These are phyloP conservation scores for Sutorius australiensis DNA, from an alignment of 768 basidiomycete genomes.

Conservation along the genomic window DNA sequence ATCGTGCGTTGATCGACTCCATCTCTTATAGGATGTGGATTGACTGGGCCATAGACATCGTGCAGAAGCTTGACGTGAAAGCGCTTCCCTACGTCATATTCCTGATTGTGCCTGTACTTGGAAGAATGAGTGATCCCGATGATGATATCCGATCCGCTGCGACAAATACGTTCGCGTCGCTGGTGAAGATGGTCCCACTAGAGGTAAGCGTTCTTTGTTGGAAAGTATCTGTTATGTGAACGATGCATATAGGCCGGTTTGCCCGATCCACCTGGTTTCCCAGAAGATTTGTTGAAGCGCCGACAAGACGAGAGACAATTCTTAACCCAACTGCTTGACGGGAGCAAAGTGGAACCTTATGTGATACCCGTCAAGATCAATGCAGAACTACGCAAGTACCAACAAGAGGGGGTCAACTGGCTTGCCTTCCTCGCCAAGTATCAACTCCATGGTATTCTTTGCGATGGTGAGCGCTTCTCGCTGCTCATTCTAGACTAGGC, in stretches of 20 bases:
- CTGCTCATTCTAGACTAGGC: conserved; percentile 13
- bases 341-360: conserved; percentile 91
- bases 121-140: conserved; percentile 94
- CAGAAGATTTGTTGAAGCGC: conserved; percentile 79
- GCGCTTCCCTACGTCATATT: conserved; percentile 96
- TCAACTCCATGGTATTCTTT: conserved; percentile 95
- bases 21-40: neutral
- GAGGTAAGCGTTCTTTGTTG: conserved; percentile 54
- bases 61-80: conserved; percentile 88
- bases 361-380: conserved; percentile 82
- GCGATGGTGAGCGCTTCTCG: conserved; percentile 66
- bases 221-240: neutral
- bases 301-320: conserved; percentile 88
- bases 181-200: conserved; percentile 97
- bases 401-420: conserved; percentile 99
- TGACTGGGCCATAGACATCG: conserved; percentile 61
- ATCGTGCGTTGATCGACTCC: conserved; percentile 58
- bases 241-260: conserved; percentile 68
- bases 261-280: conserved; percentile 94
- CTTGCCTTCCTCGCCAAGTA: conserved; percentile 97
- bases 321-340: conserved; percentile 89
- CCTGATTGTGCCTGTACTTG: conserved; percentile 91
- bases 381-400: conserved; percentile 93
- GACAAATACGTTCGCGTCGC: conserved; percentile 94
- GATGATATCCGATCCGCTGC: conserved; percentile 89